These are phyloP conservation scores for Neonectria sp. DNA, from an alignment of 2,329 filamentous ascomycete species.

Conservation along the genomic window DNA sequence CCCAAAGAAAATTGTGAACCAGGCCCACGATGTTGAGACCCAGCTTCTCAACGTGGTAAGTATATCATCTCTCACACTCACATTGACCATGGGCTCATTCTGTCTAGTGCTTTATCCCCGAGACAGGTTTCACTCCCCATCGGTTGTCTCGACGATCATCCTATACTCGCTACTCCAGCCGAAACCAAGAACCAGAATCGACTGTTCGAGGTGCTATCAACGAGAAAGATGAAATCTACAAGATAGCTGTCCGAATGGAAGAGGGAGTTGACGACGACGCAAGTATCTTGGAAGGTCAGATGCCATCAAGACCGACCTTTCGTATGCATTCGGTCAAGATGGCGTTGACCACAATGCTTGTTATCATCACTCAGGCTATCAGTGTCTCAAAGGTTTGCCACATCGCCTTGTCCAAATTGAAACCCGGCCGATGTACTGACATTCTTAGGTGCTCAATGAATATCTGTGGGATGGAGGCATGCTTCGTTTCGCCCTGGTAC, in stretches of 20 bases:
- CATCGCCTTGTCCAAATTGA: neutral
- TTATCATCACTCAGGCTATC: conserved; percentile 44
- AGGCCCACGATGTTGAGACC: conserved; percentile 45
- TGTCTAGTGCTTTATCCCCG: neutral
- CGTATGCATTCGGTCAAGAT: conserved; percentile 43
- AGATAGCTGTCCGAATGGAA: conserved; percentile 42
- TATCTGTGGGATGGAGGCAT: conserved; percentile 42
- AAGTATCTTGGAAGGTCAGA: conserved; percentile 39
- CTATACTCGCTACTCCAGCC: neutral
- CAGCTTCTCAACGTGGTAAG: conserved; percentile 46
- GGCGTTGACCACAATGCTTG: conserved; percentile 45
- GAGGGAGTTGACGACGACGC: conserved; percentile 42
- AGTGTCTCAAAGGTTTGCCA: conserved; percentile 42
- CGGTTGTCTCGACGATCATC: neutral
- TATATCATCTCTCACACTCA: neutral
- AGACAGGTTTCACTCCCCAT: neutral
- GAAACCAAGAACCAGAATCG: conserved; percentile 7
- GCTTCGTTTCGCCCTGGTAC: conserved; percentile 33
- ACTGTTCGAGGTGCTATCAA: conserved; percentile 45
- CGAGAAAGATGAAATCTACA: conserved; percentile 45
- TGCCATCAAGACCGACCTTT: conserved; percentile 39
- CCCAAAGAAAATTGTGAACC: conserved; percentile 40
- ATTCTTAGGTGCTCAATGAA: conserved; percentile 31
- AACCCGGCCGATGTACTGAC: neutral
- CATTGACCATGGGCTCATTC: neutral